Conservation (phyloP, 305 asterid genomes). For the Fraxinus sp. region DNA sequence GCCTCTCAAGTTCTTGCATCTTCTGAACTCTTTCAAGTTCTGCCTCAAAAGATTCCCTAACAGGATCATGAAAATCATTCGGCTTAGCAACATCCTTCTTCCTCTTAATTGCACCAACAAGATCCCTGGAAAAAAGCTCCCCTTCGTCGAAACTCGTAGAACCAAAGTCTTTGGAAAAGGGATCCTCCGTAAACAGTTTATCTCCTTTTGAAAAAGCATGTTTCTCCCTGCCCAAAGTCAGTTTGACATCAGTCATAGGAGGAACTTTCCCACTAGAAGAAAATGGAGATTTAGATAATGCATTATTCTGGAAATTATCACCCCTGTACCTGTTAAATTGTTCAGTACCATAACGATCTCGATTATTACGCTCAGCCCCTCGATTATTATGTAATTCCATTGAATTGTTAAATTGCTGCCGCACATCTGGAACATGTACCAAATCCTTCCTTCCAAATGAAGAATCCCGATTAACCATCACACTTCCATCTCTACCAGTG, state of each 20-base stretch:
- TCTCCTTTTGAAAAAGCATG: slow-evolving; percentile 48
- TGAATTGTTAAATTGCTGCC: slow-evolving; percentile 46
- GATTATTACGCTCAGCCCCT: slow-evolving; percentile 44
- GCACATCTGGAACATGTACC: slow-evolving; percentile 39
- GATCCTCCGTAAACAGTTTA: slow-evolving; percentile 52
- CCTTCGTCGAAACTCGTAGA: slow-evolving; percentile 69
- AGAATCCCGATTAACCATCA: slow-evolving; percentile 46
- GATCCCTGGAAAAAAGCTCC: slow-evolving; percentile 73
- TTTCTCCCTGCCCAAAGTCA: slow-evolving; percentile 53
- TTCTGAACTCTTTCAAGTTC: slow-evolving; percentile 96
- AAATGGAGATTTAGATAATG: slow-evolving; percentile 40
- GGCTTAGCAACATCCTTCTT: slow-evolving; percentile 69
- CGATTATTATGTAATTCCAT: slow-evolving; percentile 46
- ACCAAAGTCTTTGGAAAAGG: slow-evolving; percentile 45
- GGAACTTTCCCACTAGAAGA: slow-evolving; percentile 52
- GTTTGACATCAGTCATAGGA: slow-evolving; percentile 43
- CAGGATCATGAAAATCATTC: slow-evolving; percentile 82
- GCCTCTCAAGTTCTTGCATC: slow-evolving; percentile 96
- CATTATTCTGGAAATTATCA: slow-evolving; percentile 46
- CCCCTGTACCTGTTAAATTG: slow-evolving; percentile 55
- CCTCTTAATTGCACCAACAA: slow-evolving; percentile 74
- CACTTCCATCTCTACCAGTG: slow-evolving; percentile 38
- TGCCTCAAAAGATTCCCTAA: slow-evolving; percentile 95
- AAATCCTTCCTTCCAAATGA: slow-evolving; percentile 54
- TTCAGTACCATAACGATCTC: slow-evolving; percentile 53